phyloP scores from a whole-genome alignment of 768 basidiomycete species.

The Amanita jacksonii region DNA sequence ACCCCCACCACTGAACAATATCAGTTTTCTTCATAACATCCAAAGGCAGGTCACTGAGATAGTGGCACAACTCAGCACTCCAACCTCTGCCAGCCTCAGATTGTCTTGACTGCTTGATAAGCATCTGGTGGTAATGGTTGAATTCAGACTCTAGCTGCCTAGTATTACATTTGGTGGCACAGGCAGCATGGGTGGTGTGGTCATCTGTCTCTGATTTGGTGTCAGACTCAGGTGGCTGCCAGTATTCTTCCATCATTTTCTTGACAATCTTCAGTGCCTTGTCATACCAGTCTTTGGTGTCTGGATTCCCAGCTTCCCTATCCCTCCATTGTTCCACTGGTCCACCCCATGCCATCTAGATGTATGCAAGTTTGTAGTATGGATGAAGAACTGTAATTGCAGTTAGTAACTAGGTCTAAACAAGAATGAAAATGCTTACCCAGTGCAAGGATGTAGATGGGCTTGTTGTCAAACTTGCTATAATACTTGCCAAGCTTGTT shows the following conservation, averaged over 20 bases:
- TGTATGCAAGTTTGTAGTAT: conserved; percentile 21
- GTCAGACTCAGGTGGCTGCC: too few relatives aligned
- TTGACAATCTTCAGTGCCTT: background rate
- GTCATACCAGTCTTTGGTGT: conserved; percentile 2
- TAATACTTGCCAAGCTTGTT: conserved; percentile 19
- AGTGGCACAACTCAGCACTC: background rate
- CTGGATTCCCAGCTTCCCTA: background rate
- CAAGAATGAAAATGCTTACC: conserved; percentile 11
- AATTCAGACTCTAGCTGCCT: too few relatives aligned
- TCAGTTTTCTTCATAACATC: too few relatives aligned
- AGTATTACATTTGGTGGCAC: too few relatives aligned
- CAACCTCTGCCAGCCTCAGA: background rate
- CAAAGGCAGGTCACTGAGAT: too few relatives aligned
- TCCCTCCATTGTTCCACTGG: background rate
- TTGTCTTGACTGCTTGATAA: too few relatives aligned
- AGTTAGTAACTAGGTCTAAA: conserved; percentile 5
- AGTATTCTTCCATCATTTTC: background rate
- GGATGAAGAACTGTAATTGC: conserved; percentile 19
- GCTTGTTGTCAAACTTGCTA: conserved; percentile 14
- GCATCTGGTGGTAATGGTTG: too few relatives aligned
- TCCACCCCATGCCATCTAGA: background rate
- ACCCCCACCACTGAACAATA: too few relatives aligned
- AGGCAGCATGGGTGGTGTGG: too few relatives aligned
- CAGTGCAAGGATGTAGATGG: conserved; percentile 15
- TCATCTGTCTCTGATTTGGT: too few relatives aligned